Evolutionary conservation across 805 yeast genomes (phyloP), one percentile per base, ranked within the genome.

Genomic region (Candida quercuum): DNA sequence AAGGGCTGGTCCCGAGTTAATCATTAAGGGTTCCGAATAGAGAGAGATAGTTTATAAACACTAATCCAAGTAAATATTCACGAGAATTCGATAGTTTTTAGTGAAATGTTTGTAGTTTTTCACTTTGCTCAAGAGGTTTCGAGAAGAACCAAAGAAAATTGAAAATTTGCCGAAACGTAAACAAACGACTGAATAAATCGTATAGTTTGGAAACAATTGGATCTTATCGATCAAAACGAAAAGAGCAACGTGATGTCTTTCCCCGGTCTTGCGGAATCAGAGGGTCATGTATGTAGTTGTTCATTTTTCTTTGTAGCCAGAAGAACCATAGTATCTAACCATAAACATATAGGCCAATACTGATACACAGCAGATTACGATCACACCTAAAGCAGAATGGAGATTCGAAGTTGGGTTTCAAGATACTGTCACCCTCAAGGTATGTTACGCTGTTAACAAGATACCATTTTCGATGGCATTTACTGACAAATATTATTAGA

Each of bases 331-430:
- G 28, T 23, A 17, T 6, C 28, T 17, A 12, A 20, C n/a, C 13
- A 35, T 42, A 43, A 40, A 19, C n/a, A 9, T 11, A n/a, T n/a
- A 41, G 43, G 13, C 10, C 9, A 31, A 31, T 15, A 11, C 28
- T 10, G 28, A 35, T 15, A 39, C 34, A 35, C 47, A 45, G 25
- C 30, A 32, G 3, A 45, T 55, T 13, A 46, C 49, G 27, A 47
- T 55, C 13, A 42, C 61, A 1, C 48, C 69, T 2, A 53, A 52
- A 28, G 64, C 76, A 20, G 95, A 86, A 61, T 84, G 94, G 93
- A 65, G 94, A 37, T 71, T 84, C 45, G 93, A 85, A 53, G 74
- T 84, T 4, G 77, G 72, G 0, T 67, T 68, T 43, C 69, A 68
- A 31, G 65, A 74, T 14, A 61, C 63, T 15, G 53, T 84, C 27